Conservation (phyloP, 306 rosid species). For the Potentilla sterilis region DNA sequence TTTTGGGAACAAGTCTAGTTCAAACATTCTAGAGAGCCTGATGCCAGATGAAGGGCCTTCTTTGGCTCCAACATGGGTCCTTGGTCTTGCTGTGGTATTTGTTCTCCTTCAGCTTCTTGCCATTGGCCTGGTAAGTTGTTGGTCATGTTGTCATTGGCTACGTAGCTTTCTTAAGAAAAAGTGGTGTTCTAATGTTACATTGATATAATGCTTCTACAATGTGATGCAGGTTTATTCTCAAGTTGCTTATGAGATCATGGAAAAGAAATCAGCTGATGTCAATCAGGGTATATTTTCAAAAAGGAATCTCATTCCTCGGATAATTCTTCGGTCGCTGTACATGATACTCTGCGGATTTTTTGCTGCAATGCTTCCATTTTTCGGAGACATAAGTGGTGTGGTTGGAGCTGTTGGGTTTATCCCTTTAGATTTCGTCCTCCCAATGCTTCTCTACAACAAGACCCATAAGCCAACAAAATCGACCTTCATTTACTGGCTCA, state of each 20-base stretch:
- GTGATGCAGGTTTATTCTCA: constrained; percentile 82
- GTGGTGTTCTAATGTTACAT: neutral
- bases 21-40: constrained; percentile 68
- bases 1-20: constrained; percentile 73
- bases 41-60: constrained; percentile 77
- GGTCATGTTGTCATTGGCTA: too few species aligned
- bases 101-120: constrained; percentile 95
- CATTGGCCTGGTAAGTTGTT: constrained; percentile 70
- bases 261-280: constrained; percentile 77
- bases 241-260: constrained; percentile 98
- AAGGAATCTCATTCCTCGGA: constrained; percentile 76
- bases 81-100: constrained; percentile 68
- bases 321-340: constrained; percentile 71
- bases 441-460: constrained; percentile 89
- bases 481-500: constrained; percentile 64
- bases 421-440: constrained; percentile 89
- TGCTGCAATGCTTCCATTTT: constrained; percentile 95
- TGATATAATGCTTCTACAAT: constrained; percentile 3
- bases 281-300: constrained; percentile 75
- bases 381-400: constrained; percentile 80
- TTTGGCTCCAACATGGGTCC: constrained; percentile 85
- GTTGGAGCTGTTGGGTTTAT: constrained; percentile 94
- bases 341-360: constrained; percentile 70
- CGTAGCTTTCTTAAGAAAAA: neutral
- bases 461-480: constrained; percentile 69